These are phyloP conservation scores for Medicago lupulina DNA, from an alignment of 306 rosid species.

Conservation along the genomic window DNA sequence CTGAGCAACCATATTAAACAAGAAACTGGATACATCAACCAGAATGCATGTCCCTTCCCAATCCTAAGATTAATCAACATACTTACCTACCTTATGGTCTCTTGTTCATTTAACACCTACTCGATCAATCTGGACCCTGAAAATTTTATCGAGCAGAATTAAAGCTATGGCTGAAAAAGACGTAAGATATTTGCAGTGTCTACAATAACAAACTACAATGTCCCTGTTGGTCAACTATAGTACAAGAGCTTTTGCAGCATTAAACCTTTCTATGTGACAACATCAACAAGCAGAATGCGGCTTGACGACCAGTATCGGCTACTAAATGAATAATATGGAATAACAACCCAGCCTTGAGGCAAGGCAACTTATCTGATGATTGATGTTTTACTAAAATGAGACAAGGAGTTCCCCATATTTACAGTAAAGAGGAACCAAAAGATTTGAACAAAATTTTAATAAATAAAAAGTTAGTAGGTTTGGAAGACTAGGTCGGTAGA, in stretches of 20 bases:
- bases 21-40: slow-evolving; percentile 23
- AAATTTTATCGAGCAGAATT: slow-evolving; percentile 65
- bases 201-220: slow-evolving; percentile 36
- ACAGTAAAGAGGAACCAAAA: slow-evolving; percentile 40
- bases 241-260: slow-evolving; percentile 35
- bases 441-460: slow-evolving; percentile 30
- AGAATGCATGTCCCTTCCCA: slow-evolving; percentile 39
- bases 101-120: slow-evolving; percentile 64
- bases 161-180: slow-evolving; percentile 59
- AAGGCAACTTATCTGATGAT: slow-evolving; percentile 30
- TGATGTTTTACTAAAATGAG: slow-evolving; percentile 36
- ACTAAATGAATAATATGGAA: slow-evolving; percentile 26
- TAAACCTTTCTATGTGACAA: slow-evolving; percentile 23
- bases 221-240: slow-evolving; percentile 40
- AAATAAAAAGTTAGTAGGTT: slow-evolving; percentile 37
- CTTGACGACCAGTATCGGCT: slow-evolving; percentile 14
- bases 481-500: slow-evolving; percentile 46
- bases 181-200: slow-evolving; percentile 42
- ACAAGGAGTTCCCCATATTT: slow-evolving; percentile 29
- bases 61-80: slow-evolving; percentile 46
- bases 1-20: slow-evolving; percentile 38
- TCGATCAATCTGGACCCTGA: slow-evolving; percentile 70
- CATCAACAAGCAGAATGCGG: slow-evolving; percentile 14
- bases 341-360: slow-evolving; percentile 25
- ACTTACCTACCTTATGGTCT: slow-evolving; percentile 66